A percentile compares a stretch with the other conserved stretches of the same genome.
Evolutionary conservation across 768 basidiomycete genomes (phyloP).

Genomic region (Suillus subaureus): DNA sequence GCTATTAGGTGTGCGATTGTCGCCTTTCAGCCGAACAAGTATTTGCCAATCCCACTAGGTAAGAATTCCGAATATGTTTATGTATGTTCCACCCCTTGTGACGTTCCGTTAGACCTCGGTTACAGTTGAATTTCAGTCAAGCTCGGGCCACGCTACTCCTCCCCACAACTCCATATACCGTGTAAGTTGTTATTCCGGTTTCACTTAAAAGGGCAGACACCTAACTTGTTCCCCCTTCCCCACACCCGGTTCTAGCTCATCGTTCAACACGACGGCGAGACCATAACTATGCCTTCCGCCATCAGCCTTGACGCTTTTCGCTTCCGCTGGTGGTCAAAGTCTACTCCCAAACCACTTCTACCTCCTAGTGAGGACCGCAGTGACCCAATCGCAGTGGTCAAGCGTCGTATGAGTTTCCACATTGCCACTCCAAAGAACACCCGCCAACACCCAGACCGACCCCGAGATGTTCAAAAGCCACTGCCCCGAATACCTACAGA

Average conservation of each 20-base stretch:
- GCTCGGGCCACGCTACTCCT: not conserved
- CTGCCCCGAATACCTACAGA: not conserved
- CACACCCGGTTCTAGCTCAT: not conserved
- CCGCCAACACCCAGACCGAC: slow-evolving; percentile 11
- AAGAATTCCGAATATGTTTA: too few species aligned
- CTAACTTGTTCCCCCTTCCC: not conserved
- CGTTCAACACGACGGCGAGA: not conserved
- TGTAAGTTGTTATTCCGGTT: not conserved
- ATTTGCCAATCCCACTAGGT: not conserved
- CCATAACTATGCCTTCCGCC: slow-evolving; percentile 7
- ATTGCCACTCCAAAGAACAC: slow-evolving; percentile 8
- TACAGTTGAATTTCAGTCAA: not conserved
- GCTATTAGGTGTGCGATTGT: not conserved
- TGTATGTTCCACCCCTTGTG: too few species aligned
- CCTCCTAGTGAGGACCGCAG: slow-evolving; percentile 25
- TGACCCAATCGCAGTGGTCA: slow-evolving; percentile 22
- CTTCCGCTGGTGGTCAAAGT: slow-evolving; percentile 20
- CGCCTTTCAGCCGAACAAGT: not conserved
- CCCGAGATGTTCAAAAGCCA: slow-evolving; percentile 4
- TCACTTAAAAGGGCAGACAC: not conserved
- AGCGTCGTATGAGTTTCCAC: slow-evolving; percentile 10
- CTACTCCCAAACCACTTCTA: not conserved
- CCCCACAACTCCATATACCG: not conserved
- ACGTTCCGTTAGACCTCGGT: not conserved
- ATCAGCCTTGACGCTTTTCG: slow-evolving; percentile 20